phyloP scores from a whole-genome alignment of 805 yeast species.

The Citeromyces matritensis region DNA sequence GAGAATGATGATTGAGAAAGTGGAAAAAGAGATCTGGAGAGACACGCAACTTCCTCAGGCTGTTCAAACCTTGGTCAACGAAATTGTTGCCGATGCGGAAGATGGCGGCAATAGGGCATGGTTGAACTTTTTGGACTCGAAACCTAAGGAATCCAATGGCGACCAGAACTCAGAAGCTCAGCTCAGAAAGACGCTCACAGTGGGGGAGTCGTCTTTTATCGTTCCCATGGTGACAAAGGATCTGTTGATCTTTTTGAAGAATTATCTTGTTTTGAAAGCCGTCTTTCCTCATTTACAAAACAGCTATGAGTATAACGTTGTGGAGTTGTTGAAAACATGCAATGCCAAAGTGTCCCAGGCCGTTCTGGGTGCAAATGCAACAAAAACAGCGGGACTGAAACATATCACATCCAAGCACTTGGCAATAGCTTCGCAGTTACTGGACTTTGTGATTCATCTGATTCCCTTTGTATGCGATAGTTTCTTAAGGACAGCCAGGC shows the following conservation, averaged over 20 bases:
- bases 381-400: constrained; percentile 54
- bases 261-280: constrained; percentile 38
- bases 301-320: constrained; percentile 23
- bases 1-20: constrained; percentile 24
- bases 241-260: constrained; percentile 25
- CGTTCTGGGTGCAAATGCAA: constrained; percentile 64
- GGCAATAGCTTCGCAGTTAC: constrained; percentile 52
- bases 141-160: constrained; percentile 4
- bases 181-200: constrained; percentile 18
- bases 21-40: constrained; percentile 70
- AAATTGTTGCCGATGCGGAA: constrained; percentile 29
- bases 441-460: constrained; percentile 27
- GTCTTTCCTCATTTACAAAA: constrained; percentile 33
- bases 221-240: constrained; percentile 34
- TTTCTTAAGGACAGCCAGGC: constrained; percentile 11
- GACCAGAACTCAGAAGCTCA: constrained; percentile 4
- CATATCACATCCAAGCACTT: constrained; percentile 64
- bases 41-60: constrained; percentile 41
- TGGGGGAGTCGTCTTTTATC: constrained; percentile 41
- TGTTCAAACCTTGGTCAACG: constrained; percentile 34
- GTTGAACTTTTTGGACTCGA: constrained; percentile 19
- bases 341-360: constrained; percentile 43
- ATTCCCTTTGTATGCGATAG: constrained; percentile 18
- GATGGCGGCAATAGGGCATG: constrained; percentile 29
- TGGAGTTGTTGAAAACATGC: constrained; percentile 30